Base-by-base conservation (phyloP, 2,329 filamentous ascomycete species). In the Emericellopsis atlantica region DNA sequence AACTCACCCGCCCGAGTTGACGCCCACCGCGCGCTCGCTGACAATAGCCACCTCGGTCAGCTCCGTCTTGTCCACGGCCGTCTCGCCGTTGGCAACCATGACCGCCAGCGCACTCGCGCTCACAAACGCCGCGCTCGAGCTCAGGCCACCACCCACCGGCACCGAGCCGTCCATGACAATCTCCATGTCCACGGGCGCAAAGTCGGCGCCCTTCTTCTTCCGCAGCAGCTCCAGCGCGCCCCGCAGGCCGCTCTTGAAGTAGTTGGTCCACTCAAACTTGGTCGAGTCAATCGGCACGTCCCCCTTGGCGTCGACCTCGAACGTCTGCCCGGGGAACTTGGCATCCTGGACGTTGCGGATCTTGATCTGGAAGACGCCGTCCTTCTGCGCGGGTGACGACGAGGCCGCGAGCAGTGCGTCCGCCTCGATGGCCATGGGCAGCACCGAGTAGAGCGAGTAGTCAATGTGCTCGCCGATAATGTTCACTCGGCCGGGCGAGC, bases 391-490 rank as follows among this genome's bases (percentile, higher is more conserved):
- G 33, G 72, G 60, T 23, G 71, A 69, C 43, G 71, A 65, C 52
- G 59, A 73, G 32, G 95, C 84, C 40, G 90, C 92, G 54, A 98
- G 75, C 44, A 98, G 74, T 43, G 88, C 82, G 61, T 98, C 92
- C 46, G 87, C 84, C 6, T 84, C 87, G 49, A 96, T 88, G 46
- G 90, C 92, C 79, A 95, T 95, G 40, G 92, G 92, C 21, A 98
- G 72, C 44, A 95, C 89, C 51, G 92, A 81, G 69, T 96, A 98
- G 16, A 98, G 76, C 12, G 87, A 95, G 67, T 98, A 98, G 67
- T 98, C 92, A 54, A 98, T 95, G 67, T 98, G 92, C 72, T 98
- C 92, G 60, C 92, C 92, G 57, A 98, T 95, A 55, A 98, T 92
- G 67, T 96, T 96, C 49, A 98, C 92, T 49, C 92, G 78, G 45